Base-by-base conservation (phyloP, 331 rosid species). In the Erythrophleum ivorense region DNA sequence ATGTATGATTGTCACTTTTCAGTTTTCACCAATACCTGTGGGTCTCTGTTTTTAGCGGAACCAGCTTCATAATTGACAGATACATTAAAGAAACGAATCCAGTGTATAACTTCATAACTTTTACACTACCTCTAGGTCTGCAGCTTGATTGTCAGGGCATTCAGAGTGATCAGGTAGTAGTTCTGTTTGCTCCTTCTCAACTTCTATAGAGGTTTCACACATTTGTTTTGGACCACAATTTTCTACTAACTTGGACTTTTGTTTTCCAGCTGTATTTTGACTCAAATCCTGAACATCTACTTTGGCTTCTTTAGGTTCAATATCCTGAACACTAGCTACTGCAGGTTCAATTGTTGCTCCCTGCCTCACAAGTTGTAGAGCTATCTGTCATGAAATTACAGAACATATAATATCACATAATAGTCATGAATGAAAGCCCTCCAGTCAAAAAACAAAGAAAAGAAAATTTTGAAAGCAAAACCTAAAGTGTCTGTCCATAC, bases 351-450 rank as follows among this genome's bases (percentile, higher is more conserved):
- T 55, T 43, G 78, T 81, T 33, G 66, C 89, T 81, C 91, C 91
- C 85, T 91, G 85, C 88, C 99, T 92, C 78, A 96, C 97, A 82
- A 96, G 95, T 71, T 86, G 84, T 68, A 96, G 91, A 67, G 98
- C 99, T 86, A 96, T 96, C 99, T 96, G 93, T 76, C 83, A 89
- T 78, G 70, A 79, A 85, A 86, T 75, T 82, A 43, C 67, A 81
- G 73, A 83, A 78, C 74, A 41, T 74, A 55, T 49, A 79, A 82
- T 16, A 52, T 86, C 78, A 77, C 38, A 77, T 52, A 24, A 21
- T 11, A 67, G 57, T 53, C 54, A 78, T 24, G 64, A 80, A 60
- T 54, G 46, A 40, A 21, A 46, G 75, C 34, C 54, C 36, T 5
- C 12, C 12, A 29, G 40, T 60, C 18, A 1, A 60, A 45, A 19